A percentile compares a stretch with the other conserved stretches of the same genome.
phyloP scores from a whole-genome alignment of 257 asterid species.

The Orobanche coerulescens region DNA sequence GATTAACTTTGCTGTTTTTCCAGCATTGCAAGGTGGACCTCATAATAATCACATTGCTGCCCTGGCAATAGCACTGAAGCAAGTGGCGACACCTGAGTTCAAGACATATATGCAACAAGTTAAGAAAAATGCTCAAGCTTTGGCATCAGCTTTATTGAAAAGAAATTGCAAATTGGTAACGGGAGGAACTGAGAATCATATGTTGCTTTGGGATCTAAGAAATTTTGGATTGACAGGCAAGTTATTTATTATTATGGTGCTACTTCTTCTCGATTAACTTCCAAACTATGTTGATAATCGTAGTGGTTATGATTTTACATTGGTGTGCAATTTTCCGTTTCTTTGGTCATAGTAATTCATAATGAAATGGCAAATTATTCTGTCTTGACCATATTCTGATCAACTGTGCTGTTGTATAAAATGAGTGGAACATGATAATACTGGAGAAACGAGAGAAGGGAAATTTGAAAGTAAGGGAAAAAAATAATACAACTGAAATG shows the following conservation, averaged over 20 bases:
- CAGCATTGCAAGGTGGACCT: slow-evolving; percentile 88
- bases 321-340: neutral
- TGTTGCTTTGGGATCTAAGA: slow-evolving; percentile 85
- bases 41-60: slow-evolving; percentile 91
- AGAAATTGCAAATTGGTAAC: slow-evolving; percentile 71
- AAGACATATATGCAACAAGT: slow-evolving; percentile 76
- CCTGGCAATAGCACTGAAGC: slow-evolving; percentile 79
- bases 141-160: slow-evolving; percentile 55
- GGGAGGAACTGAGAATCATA: slow-evolving; percentile 80
- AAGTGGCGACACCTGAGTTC: slow-evolving; percentile 73
- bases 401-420: neutral
- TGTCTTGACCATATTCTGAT: slow-evolving; percentile 5
- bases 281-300: neutral
- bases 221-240: slow-evolving; percentile 73
- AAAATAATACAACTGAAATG: neutral
- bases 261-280: neutral
- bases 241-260: neutral
- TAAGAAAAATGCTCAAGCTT: slow-evolving; percentile 74
- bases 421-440: neutral
- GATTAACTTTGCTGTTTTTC: slow-evolving; percentile 84
- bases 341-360: neutral
- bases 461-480: neutral
- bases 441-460: neutral
- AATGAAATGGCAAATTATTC: neutral
- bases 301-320: neutral